Conservation (phyloP, 441 rosid species). For the Isatis lusitanica region DNA sequence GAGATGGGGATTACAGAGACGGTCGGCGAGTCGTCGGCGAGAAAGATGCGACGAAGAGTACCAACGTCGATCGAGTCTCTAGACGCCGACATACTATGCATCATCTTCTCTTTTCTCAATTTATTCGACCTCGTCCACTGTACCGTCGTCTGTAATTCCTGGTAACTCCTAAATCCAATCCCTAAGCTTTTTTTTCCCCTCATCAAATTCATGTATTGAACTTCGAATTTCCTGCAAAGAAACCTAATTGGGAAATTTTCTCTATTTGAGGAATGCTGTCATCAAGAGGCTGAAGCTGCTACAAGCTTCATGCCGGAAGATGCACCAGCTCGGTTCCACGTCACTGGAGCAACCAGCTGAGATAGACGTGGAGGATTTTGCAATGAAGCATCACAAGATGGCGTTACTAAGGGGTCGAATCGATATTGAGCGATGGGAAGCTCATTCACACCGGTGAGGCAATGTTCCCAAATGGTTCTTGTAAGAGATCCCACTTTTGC, state of each 20-base stretch:
- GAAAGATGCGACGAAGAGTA: conserved; percentile 42
- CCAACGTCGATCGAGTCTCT: conserved; percentile 47
- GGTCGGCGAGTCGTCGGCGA: conserved; percentile 41
- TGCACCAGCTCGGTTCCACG: conserved; percentile 30
- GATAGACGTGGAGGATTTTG: conserved; percentile 51
- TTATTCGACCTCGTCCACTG: conserved; percentile 77
- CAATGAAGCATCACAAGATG: conserved; percentile 59
- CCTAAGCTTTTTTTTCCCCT: background rate
- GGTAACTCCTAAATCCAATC: conserved; percentile 40
- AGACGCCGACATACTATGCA: conserved; percentile 57
- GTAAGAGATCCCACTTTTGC: background rate
- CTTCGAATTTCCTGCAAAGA: background rate
- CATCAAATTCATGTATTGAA: background rate
- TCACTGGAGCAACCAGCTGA: conserved; percentile 42
- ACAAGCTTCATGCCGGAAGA: conserved; percentile 52
- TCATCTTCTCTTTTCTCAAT: conserved; percentile 69
- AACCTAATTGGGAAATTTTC: background rate
- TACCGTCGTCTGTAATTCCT: conserved; percentile 73
- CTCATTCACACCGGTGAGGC: conserved; percentile 66
- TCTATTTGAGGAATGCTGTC: conserved; percentile 47
- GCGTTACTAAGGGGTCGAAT: conserved; percentile 49
- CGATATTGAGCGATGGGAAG: conserved; percentile 72
- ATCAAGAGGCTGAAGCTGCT: conserved; percentile 56
- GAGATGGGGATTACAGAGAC: conserved; percentile 33
- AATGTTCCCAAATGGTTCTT: background rate